Evolutionary conservation across 192 early-diverging fungal species (phyloP), one percentile per base, ranked within the genome.

Genomic region (Globomyces pollinis-pini): DNA sequence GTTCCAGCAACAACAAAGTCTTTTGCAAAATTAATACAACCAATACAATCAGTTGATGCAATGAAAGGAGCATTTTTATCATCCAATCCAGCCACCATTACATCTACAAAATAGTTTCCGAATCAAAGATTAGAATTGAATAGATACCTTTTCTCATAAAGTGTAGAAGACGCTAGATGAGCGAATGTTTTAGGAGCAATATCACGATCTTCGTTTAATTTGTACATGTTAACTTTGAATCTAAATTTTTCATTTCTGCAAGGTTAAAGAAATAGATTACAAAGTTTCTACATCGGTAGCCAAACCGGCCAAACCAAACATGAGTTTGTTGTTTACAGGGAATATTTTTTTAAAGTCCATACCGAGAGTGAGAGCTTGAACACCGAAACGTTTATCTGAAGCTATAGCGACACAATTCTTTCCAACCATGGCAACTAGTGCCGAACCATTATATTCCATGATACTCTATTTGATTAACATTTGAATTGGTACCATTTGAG

Each of bases 331-430:
- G 26, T 85, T 90, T 49, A 88, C 82, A 26, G 78, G 74, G 61
- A 92, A 98, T 49, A 96, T 81, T 78, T 98, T 99, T 74, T 90
- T 79, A 70, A 99, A 99, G 47, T 96, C 83, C 36, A 85, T 96
- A 44, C 86, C 83, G n/a, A 98, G 81, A 12, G 93, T 96, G 81
- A 95, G 79, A 58, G 86, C 86, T 61, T 94, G 91, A 43, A 88
- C 78, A 44, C 96, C 96, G 43, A 99, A 84, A 50, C 94, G 84
- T 50, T 89, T 88, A 73, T 99, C 96, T 16, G 91, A 79, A 0
- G 91, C 96, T 64, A 99, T 96, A 30, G 94, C 96, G 9, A 99
- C 93, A 68, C 96, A 99, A 75, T 90, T 84, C 76, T 99, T 98
- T 70, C 96, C 96, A 36, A 82, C 83, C 93, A 99, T 96, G 50